Evolutionary conservation across 2,329 filamentous ascomycete genomes (phyloP).

Genomic region (Leptosphaerulina australis): DNA sequence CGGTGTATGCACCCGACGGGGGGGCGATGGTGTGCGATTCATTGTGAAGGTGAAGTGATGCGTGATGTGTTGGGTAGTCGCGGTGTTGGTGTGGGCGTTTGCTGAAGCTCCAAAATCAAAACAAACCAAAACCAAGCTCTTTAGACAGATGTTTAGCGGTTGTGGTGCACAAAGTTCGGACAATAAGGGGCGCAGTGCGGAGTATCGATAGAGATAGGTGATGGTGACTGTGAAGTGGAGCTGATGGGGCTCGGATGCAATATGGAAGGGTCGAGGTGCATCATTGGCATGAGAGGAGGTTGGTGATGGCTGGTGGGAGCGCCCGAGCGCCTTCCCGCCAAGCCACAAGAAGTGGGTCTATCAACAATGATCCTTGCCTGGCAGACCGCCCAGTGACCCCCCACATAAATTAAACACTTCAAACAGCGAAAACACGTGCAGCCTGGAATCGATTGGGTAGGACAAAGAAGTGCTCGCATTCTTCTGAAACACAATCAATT

Average conservation of each 20-base stretch:
- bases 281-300: constrained; percentile 27
- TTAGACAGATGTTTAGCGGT: constrained; percentile 8
- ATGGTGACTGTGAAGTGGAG: constrained; percentile 17
- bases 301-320: constrained; percentile 32
- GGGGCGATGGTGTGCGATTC: constrained; percentile 66
- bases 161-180: constrained; percentile 7
- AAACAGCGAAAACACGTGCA: constrained; percentile 27
- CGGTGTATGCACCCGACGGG: constrained; percentile 66
- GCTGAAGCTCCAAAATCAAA: constrained; percentile 30
- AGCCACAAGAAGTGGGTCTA: constrained; percentile 7
- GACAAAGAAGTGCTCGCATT: no score
- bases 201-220: constrained; percentile 18
- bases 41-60: constrained; percentile 27
- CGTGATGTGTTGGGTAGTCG: neutral
- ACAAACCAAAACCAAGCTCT: constrained; percentile 28
- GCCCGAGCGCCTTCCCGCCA: neutral
- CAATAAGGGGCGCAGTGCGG: constrained; percentile 11
- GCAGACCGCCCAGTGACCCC: constrained; percentile 15
- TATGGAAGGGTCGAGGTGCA: constrained; percentile 21
- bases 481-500: neutral
- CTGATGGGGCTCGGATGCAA: constrained; percentile 22
- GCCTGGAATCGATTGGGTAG: constrained; percentile 4
- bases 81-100: constrained; percentile 16
- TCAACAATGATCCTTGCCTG: constrained; percentile 20
- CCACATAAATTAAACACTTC: constrained; percentile 30